phyloP scores from a whole-genome alignment of 257 asterid species.

The Solanum chilense region DNA sequence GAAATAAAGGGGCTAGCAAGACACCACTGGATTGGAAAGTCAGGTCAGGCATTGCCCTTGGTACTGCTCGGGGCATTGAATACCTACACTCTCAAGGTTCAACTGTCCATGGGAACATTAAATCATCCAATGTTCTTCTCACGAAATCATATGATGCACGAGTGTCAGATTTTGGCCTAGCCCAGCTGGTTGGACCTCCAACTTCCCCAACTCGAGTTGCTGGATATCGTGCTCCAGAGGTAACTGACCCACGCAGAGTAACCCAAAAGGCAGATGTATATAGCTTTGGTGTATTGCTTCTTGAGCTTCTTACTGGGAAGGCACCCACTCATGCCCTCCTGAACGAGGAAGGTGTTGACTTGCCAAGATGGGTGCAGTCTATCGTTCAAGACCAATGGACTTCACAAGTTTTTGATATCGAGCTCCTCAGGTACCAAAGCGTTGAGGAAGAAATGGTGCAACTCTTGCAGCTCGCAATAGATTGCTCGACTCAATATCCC shows the following conservation, averaged over 20 bases:
- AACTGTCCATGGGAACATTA: conserved; percentile 30
- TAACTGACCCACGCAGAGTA: conserved; percentile 25
- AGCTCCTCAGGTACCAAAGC: conserved; percentile 21
- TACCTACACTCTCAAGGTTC: conserved; percentile 26
- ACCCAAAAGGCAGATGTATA: conserved; percentile 38
- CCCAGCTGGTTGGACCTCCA: conserved; percentile 27
- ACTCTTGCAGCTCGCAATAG: conserved; percentile 26
- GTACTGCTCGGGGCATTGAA: conserved; percentile 33
- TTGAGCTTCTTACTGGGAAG: conserved; percentile 40
- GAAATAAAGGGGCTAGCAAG: conserved; percentile 27
- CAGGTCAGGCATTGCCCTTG: conserved; percentile 31
- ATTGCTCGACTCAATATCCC: conserved; percentile 30
- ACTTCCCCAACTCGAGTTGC: conserved; percentile 25
- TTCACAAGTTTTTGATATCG: conserved; percentile 30
- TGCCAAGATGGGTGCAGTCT: conserved; percentile 43
- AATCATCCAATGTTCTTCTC: conserved; percentile 36
- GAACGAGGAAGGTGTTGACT: conserved; percentile 36
- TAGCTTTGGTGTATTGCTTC: conserved; percentile 34
- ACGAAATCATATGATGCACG: conserved; percentile 19
- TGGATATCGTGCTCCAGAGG: conserved; percentile 42
- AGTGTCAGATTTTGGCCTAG: conserved; percentile 35
- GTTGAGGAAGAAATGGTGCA: conserved; percentile 33
- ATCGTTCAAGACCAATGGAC: conserved; percentile 29
- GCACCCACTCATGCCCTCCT: conserved; percentile 30
- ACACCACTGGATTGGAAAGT: conserved; percentile 29